Evolutionary conservation across 257 asterid genomes (phyloP).

Genomic region (Knoxia roxburghii): DNA sequence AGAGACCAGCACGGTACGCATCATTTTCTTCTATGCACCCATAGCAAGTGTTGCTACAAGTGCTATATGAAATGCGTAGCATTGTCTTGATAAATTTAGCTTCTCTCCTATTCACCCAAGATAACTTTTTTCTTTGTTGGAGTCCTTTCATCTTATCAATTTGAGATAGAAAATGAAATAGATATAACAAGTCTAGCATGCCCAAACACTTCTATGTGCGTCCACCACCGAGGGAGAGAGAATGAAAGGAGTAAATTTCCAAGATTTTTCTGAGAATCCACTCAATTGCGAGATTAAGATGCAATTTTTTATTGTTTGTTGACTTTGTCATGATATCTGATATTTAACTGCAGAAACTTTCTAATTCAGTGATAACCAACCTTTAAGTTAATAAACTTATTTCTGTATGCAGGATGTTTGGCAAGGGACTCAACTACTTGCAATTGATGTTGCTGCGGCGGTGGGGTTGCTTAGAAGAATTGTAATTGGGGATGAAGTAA

Average conservation of each 20-base stretch:
- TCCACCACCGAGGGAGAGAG: no score
- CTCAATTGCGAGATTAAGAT: background rate
- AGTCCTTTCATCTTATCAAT: background rate
- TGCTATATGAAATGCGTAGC: background rate
- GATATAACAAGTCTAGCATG: background rate
- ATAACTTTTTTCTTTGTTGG: background rate
- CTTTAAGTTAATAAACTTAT: constrained; percentile 8
- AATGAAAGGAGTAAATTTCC: no score
- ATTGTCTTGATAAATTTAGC: background rate
- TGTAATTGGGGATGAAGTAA: constrained; percentile 75
- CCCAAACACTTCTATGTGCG: no score
- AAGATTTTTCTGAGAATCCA: background rate
- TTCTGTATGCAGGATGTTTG: constrained; percentile 67
- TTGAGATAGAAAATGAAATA: background rate
- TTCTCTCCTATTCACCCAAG: background rate
- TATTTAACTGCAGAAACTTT: no score
- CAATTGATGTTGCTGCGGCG: constrained; percentile 89
- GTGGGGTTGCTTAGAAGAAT: constrained; percentile 63
- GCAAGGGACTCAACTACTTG: constrained; percentile 99
- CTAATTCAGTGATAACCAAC: background rate
- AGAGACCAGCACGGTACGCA: constrained; percentile 81
- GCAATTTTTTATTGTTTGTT: background rate
- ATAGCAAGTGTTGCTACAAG: background rate
- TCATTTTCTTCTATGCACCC: background rate
- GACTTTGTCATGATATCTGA: background rate